Evolutionary conservation across 1,284 basidiomycete genomes (phyloP), one percentile per base, ranked within the genome.

Genomic region (Cryptococcus sp.): DNA sequence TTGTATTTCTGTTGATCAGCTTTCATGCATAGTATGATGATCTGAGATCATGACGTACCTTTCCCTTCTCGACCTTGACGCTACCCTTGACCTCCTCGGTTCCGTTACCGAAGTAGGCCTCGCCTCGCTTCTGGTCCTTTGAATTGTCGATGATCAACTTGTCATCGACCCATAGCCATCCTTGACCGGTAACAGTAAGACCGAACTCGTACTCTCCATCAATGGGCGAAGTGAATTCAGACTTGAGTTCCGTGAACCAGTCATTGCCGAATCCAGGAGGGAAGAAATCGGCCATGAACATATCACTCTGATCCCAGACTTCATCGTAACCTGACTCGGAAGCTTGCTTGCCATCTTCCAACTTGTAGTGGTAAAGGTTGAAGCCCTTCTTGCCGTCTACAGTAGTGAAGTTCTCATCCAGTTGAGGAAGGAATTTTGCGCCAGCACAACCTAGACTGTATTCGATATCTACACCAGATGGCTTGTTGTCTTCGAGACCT

Each of bases 81-180:
- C 34, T 46, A 23, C 52, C 58, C 34, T 45, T 50, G 40, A 47
- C 53, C 56, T 65, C 60, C 11, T 40, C 45, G 11, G 55, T 61
- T 21, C 66, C 59, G 40, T 52, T 59, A n/a, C 54, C 55, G 42
- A 67, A 66, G 51, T 56, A 67, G 9, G 49, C 22, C 43, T 43
- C 34, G 41, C 52, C 52, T 22, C 55, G 48, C 3, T 37, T 28
- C 36, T 49, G 54, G 19, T 59, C 47, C 81, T 82, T 50, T 80
- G 83, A 85, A 62, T 86, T 86, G 67, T 87, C 84, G 47, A 87
- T 81, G 2, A 79, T 73, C 49, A 85, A 67, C 59, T 81, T 67
- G 7, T 78, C 82, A 57, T 87, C 70, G 18, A 87, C 72, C 73
- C 78, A 87, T 3, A 87, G 73, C 76, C 59, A 57, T 5, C 57